Percentiles rank a stretch among this genome's conserved stretches.
Evolutionary conservation across 306 rosid genomes (phyloP).

Genomic region (Quercus alba): DNA sequence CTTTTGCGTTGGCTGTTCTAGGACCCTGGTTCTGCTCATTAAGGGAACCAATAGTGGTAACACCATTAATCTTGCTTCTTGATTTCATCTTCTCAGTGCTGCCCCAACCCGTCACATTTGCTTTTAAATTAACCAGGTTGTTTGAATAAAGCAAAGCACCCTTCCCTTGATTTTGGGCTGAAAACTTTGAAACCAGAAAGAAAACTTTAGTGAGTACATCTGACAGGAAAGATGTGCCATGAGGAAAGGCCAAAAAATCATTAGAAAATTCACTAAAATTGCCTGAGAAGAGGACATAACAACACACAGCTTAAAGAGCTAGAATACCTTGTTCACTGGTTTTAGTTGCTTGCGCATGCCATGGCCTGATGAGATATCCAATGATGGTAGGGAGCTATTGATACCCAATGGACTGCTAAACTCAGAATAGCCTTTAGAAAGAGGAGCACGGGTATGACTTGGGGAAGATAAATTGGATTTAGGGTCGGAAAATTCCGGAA

Average conservation of each 20-base stretch:
- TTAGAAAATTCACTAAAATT: slow-evolving; percentile 17
- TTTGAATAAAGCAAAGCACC: slow-evolving; percentile 47
- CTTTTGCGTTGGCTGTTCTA: slow-evolving; percentile 47
- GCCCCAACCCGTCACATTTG: slow-evolving; percentile 53
- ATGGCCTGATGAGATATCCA: slow-evolving; percentile 48
- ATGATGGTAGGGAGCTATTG: slow-evolving; percentile 28
- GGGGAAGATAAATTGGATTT: slow-evolving; percentile 45
- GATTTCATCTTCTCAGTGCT: slow-evolving; percentile 57
- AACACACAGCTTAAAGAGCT: background rate
- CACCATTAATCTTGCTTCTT: slow-evolving; percentile 46
- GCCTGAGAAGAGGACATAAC: slow-evolving; percentile 7
- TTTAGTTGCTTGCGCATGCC: slow-evolving; percentile 46
- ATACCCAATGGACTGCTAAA: slow-evolving; percentile 21
- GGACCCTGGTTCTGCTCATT: slow-evolving; percentile 59
- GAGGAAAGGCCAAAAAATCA: slow-evolving; percentile 41
- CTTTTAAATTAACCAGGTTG: slow-evolving; percentile 42
- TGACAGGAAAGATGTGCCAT: slow-evolving; percentile 45
- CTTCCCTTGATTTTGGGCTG: slow-evolving; percentile 58
- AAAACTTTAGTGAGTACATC: slow-evolving; percentile 41
- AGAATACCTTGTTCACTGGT: slow-evolving; percentile 53
- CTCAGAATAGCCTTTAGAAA: slow-evolving; percentile 39
- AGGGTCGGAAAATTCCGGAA: slow-evolving; percentile 36
- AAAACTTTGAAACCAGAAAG: slow-evolving; percentile 41
- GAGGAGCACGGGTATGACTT: slow-evolving; percentile 26
- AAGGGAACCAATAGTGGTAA: slow-evolving; percentile 16